Base-by-base conservation (phyloP, 305 asterid species). In the Fraxinus xanthoxyloides region DNA sequence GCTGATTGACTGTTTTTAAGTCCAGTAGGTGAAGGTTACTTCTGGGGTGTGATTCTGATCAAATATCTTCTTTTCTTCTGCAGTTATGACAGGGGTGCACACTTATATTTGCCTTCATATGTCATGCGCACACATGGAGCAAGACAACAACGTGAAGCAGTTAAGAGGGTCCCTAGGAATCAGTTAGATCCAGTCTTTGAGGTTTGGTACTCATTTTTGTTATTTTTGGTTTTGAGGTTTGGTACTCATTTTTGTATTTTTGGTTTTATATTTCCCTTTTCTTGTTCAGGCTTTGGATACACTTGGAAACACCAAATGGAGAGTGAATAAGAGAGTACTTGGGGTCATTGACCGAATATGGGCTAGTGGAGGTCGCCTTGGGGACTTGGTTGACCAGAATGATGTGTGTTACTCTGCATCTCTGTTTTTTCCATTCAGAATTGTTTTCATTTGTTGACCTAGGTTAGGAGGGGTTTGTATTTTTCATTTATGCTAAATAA, bases 41-140 rank as follows among this genome's bases (percentile, higher is more conserved):
- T 82, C 79, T 77, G 72, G 48, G 82, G 34, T 32, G 67, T 34
- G 67, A 28, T 81, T 59, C 35, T 81, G 51, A 36, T 72, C 69
- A 83, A 77, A 67, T 32, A 28, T 79, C 10, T 15, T 78, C 24
- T 80, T 30, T 80, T 75, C 34, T 80, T 73, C 82, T 78, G 81
- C 82, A 95, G 99, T 84, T 93, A 93, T 88, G 98, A 96, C 87
- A 90, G 90, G 85, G 99, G 99, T 84, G 99, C 91, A 72, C 91
- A 96, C 82, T 81, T 96, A 35, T 92, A 81, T 89, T 87, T 96
- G 87, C 95, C 98, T 83, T 96, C 99, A 4, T 91, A 88, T 87
- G 92, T 93, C 75, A 96, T 96, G 99, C 99, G 98, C 76, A 96
- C 97, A 8, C 99, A 93, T 88, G 99, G 99, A 78, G 91, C 97